Conservation (phyloP, 1,284 basidiomycete genomes). For the Sanghuangporus baumii region DNA sequence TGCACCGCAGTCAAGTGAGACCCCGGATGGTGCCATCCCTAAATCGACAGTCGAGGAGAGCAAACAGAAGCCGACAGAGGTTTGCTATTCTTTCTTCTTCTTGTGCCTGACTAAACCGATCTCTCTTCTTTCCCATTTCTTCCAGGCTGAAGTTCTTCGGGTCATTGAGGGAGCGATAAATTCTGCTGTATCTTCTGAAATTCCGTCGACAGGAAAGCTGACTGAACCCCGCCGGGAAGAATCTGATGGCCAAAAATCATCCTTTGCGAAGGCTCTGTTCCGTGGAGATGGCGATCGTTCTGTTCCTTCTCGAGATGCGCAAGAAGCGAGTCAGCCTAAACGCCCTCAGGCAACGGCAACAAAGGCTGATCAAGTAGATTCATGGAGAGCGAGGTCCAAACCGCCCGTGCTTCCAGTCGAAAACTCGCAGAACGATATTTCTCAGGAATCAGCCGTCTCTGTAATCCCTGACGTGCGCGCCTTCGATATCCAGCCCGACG, state of each 20-base stretch:
- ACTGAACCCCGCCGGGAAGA: neutral
- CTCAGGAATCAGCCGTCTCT: neutral
- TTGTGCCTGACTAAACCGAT: slow-evolving; percentile 2
- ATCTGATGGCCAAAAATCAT: neutral
- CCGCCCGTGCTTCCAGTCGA: slow-evolving; percentile 29
- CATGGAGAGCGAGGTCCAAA: slow-evolving; percentile 55
- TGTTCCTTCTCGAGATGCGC: slow-evolving; percentile 14
- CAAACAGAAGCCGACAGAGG: slow-evolving; percentile 20
- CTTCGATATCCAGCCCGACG: slow-evolving; percentile 34
- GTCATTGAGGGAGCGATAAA: slow-evolving; percentile 17
- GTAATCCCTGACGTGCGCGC: slow-evolving; percentile 10
- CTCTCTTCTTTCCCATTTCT: neutral
- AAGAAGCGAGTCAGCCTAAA: slow-evolving; percentile 18
- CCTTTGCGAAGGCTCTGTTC: neutral
- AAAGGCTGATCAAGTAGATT: slow-evolving; percentile 39
- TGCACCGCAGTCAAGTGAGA: neutral
- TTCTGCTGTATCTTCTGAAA: slow-evolving; percentile 1
- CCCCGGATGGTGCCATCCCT: neutral
- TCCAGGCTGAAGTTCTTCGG: slow-evolving; percentile 16
- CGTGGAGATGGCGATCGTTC: neutral
- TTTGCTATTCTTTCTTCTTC: neutral
- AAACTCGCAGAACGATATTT: slow-evolving; percentile 18
- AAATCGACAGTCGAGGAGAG: neutral
- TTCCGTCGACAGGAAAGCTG: neutral
- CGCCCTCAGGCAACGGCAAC: slow-evolving; percentile 22